phyloP scores from a whole-genome alignment of 495 filamentous ascomycete genomes.

The Penicillium macrosclerotiorum region DNA sequence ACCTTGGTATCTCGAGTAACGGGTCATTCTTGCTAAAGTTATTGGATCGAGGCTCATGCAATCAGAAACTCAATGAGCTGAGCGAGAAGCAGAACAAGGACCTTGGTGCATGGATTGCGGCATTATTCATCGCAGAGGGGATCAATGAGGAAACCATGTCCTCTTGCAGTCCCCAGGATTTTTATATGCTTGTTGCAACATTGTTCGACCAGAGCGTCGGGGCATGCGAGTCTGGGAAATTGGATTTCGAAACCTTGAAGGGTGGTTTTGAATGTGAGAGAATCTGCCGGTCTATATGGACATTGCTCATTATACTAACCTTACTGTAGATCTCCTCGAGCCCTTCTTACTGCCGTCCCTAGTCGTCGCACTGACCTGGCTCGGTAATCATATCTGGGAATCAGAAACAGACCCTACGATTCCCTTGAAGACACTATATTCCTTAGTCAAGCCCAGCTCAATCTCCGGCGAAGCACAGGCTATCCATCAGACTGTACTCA shows the following conservation, averaged over 20 bases:
- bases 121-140: slow-evolving; percentile 79
- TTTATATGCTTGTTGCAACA: slow-evolving; percentile 87
- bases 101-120: slow-evolving; percentile 79
- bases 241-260: slow-evolving; percentile 80
- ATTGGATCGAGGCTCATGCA: slow-evolving; percentile 61
- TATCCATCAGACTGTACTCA: slow-evolving; percentile 80
- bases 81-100: slow-evolving; percentile 72
- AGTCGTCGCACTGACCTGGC: slow-evolving; percentile 75
- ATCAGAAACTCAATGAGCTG: slow-evolving; percentile 62
- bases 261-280: slow-evolving; percentile 80
- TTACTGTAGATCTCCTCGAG: slow-evolving; percentile 69
- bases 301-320: slow-evolving; percentile 7
- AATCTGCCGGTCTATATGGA: not conserved
- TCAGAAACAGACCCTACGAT: slow-evolving; percentile 61
- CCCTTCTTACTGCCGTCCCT: slow-evolving; percentile 87
- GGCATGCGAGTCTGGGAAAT: slow-evolving; percentile 65
- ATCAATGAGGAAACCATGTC: slow-evolving; percentile 89
- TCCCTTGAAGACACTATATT: slow-evolving; percentile 63
- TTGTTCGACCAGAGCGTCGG: slow-evolving; percentile 82
- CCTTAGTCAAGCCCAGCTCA: slow-evolving; percentile 71
- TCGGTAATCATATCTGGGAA: slow-evolving; percentile 80
- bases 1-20: slow-evolving; percentile 59
- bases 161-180: slow-evolving; percentile 87
- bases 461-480: slow-evolving; percentile 76
- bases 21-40: slow-evolving; percentile 79